phyloP scores from a whole-genome alignment of 1,284 basidiomycete genomes.

The Naganishia albida region DNA sequence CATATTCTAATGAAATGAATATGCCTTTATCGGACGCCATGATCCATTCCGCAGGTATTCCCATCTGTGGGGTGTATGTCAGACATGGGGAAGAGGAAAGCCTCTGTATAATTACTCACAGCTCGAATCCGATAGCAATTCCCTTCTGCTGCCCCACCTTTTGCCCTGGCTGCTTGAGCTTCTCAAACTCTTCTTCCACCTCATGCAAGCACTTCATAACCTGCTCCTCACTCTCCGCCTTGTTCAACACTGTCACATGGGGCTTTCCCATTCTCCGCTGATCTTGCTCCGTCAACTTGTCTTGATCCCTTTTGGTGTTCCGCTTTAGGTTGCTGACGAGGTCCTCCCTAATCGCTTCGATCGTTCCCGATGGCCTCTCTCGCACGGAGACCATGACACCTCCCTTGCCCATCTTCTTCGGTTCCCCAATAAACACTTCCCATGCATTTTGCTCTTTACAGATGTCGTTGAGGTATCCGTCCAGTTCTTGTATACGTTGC shows the following conservation, averaged over 20 bases:
- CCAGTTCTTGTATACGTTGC: constrained; percentile 37
- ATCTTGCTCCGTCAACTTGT: constrained; percentile 41
- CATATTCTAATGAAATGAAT: constrained; percentile 38
- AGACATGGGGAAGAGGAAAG: neutral
- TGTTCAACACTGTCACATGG: constrained; percentile 41
- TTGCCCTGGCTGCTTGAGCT: constrained; percentile 34
- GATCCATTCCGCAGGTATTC: constrained; percentile 30
- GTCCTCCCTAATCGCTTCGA: constrained; percentile 35
- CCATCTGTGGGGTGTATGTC: constrained; percentile 5
- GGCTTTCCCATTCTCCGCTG: constrained; percentile 35
- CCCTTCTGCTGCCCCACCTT: constrained; percentile 32
- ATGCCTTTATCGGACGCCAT: constrained; percentile 31
- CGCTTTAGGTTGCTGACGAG: constrained; percentile 35
- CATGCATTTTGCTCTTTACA: constrained; percentile 34
- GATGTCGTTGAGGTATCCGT: constrained; percentile 33
- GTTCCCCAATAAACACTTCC: constrained; percentile 40
- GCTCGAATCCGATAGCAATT: constrained; percentile 28
- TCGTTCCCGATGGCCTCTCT: constrained; percentile 37
- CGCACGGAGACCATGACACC: constrained; percentile 39
- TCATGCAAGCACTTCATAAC: constrained; percentile 37
- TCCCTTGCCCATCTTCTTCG: constrained; percentile 40
- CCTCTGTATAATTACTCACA: constrained; percentile 16
- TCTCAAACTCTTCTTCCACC: constrained; percentile 35
- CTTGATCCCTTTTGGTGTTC: constrained; percentile 32
- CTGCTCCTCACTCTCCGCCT: constrained; percentile 37